phyloP scores from a whole-genome alignment of 176 grass and related monocot genomes.

The Secale cereale region DNA sequence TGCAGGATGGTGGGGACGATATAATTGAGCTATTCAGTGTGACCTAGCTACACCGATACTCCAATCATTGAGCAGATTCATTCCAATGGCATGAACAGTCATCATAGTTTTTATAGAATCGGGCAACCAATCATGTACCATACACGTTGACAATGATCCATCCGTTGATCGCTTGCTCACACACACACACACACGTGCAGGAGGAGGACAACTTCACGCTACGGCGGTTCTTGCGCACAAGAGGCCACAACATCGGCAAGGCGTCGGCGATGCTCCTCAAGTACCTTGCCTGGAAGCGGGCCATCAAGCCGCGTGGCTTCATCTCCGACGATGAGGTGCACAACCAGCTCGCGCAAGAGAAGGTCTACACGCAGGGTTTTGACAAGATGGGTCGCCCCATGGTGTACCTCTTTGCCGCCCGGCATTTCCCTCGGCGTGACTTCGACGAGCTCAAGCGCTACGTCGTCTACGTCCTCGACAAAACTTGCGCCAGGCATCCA shows the following conservation, averaged over 20 bases:
- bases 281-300: constrained; percentile 61
- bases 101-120: not conserved
- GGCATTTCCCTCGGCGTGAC: constrained; percentile 40
- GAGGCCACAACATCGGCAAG: constrained; percentile 47
- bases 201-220: constrained; percentile 51
- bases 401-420: constrained; percentile 27
- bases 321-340: constrained; percentile 46
- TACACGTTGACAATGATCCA: not conserved
- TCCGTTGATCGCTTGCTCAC: not conserved
- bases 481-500: constrained; percentile 29
- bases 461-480: constrained; percentile 43
- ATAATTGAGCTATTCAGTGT: too few relatives aligned
- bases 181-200: constrained; percentile 8
- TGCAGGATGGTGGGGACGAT: too few relatives aligned
- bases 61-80: too few relatives aligned
- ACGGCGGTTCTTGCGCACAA: constrained; percentile 54
- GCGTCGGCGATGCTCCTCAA: constrained; percentile 52
- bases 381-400: constrained; percentile 50
- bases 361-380: constrained; percentile 50
- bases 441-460: not conserved
- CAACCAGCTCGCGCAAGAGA: constrained; percentile 45
- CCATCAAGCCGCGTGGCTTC: constrained; percentile 37
- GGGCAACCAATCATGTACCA: not conserved
- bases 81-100: too few relatives aligned
- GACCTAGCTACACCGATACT: too few relatives aligned